Base-by-base conservation (phyloP, 768 basidiomycete genomes). In the Mycena venus region DNA sequence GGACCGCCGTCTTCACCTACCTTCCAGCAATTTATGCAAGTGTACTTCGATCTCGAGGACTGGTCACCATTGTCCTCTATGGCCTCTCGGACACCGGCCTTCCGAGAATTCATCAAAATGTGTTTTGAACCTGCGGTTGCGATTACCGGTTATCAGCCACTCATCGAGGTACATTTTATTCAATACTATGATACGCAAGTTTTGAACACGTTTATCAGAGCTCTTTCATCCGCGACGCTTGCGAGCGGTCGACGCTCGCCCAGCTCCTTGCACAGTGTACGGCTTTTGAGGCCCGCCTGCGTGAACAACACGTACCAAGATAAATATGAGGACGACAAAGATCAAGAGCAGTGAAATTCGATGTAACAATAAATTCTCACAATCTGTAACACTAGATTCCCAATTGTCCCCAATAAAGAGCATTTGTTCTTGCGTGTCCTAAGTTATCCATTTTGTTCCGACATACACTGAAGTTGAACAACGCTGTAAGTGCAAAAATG, bases 191-290 rank as follows among this genome's bases (percentile, higher is more conserved):
- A 0, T 21, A 12, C 19, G 2, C 5, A n/a, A n/a, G n/a, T 19
- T 19, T 49, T 49, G 47, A 31, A 29, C n/a, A 63, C 12, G 2
- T 44, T 19, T 14, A 44, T 32, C 29, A 89, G 86, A 86, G 85
- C 29, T 77, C 83, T 17, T 89, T 89, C 70, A 84, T 89, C 42
- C 83, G 83, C 32, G 84, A 82, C n/a, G 85, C 88, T 0, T 85
- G 85, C 70, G 84, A 83, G 25, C 87, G 87, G 4, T 29, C 81
- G 23, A 82, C 84, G 0, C 83, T 88, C 55, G 77, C 85, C 47
- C 82, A 86, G 61, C 78, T 89, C n/a, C 80, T 89, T 10, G 78
- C 81, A 14, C 84, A 86, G 60, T 89, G 88, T 73, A 83, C 83
- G n/a, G 51, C 61, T 7, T 63, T 64, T 21, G 51, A 71, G 31